phyloP scores from a whole-genome alignment of 2,329 filamentous ascomycete genomes.

The Trichoderma breve region DNA sequence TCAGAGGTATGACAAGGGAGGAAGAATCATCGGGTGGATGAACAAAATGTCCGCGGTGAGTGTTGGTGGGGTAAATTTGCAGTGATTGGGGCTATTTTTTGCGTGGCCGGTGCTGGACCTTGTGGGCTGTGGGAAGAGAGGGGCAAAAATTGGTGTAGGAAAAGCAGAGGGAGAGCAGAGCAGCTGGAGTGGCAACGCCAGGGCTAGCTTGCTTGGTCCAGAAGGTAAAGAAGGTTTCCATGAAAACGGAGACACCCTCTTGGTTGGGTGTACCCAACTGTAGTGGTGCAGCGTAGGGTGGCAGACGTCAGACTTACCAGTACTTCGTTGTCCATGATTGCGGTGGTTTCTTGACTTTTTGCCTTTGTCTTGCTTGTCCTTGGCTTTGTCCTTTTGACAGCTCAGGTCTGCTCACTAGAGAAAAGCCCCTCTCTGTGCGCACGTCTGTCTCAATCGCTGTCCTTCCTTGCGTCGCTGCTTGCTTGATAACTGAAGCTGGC shows the following conservation, averaged over 20 bases:
- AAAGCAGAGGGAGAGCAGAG: not conserved
- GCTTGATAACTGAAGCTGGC: not conserved
- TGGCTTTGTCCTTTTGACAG: not conserved
- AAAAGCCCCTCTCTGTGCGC: not conserved
- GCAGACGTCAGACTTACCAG: conserved; percentile 17
- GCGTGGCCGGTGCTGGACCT: conserved; percentile 7
- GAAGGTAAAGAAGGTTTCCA: not conserved
- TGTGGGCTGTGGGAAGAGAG: conserved; percentile 12
- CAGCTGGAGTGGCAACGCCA: conserved; percentile 4
- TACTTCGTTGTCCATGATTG: conserved; percentile 27
- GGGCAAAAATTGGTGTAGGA: conserved; percentile 8
- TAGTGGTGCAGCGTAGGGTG: not conserved
- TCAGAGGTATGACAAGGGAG: conserved; percentile 13
- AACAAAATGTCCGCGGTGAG: not conserved
- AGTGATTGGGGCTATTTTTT: conserved; percentile 17
- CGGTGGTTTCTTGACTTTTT: not conserved
- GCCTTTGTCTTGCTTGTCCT: not conserved
- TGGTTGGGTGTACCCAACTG: not conserved
- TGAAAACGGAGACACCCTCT: conserved; percentile 1
- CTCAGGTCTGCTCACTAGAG: not conserved
- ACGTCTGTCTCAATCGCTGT: not conserved
- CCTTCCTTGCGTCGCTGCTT: not conserved
- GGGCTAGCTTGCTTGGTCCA: conserved; percentile 13
- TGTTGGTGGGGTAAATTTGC: conserved; percentile 19
- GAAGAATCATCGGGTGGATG: conserved; percentile 12